These are phyloP conservation scores for Dactylellina leptospora DNA, from an alignment of 2,329 filamentous ascomycete species.

Conservation along the genomic window DNA sequence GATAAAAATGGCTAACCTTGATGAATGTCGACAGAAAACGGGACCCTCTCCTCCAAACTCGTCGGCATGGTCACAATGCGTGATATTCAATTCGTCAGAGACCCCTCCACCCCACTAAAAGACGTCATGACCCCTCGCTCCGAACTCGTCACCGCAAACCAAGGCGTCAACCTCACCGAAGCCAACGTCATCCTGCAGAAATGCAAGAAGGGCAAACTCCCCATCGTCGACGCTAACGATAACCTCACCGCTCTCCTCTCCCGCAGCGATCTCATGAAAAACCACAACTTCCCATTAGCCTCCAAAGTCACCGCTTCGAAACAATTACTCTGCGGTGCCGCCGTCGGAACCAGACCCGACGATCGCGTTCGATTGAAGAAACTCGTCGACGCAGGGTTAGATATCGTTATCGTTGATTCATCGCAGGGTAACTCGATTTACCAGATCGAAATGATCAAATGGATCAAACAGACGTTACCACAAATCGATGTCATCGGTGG, in stretches of 20 bases:
- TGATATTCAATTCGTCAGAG: conserved; percentile 94
- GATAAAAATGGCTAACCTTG: conserved; percentile 23
- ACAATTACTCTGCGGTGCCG: conserved; percentile 93
- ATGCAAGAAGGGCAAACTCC: conserved; percentile 98
- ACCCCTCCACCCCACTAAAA: conserved; percentile 75
- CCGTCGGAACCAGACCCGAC: conserved; percentile 92
- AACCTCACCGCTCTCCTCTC: conserved; percentile 93
- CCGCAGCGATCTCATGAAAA: conserved; percentile 97
- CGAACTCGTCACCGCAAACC: conserved; percentile 85
- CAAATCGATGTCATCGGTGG: conserved; percentile 93
- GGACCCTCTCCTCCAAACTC: conserved; percentile 92
- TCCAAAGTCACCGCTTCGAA: conserved; percentile 97
- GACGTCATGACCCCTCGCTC: conserved; percentile 83
- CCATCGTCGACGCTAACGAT: conserved; percentile 82
- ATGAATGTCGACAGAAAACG: conserved; percentile 72
- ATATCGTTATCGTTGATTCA: conserved; percentile 94
- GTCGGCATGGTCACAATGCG: conserved; percentile 97
- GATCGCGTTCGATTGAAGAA: conserved; percentile 86
- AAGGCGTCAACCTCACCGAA: conserved; percentile 83
- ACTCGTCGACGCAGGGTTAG: conserved; percentile 91
- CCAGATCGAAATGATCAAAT: conserved; percentile 98
- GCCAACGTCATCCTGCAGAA: conserved; percentile 92
- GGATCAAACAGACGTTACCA: conserved; percentile 86
- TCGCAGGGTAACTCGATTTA: conserved; percentile 99
- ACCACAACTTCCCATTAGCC: conserved; percentile 93